Evolutionary conservation across 1,284 basidiomycete species (phyloP).

Genomic region (Malassezia caprae): DNA sequence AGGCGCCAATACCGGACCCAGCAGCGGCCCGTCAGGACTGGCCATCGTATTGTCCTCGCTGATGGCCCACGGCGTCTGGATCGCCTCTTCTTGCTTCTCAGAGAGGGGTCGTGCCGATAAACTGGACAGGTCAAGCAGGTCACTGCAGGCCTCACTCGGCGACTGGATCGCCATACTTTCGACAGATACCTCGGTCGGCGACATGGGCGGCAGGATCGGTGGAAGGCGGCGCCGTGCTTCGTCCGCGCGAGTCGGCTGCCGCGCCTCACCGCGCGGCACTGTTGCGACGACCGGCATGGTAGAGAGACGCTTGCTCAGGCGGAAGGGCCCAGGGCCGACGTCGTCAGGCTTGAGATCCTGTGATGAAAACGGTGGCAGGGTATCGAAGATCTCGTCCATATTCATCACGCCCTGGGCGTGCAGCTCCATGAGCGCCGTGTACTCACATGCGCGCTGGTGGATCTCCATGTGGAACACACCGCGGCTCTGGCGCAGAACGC

Average conservation of each 20-base stretch:
- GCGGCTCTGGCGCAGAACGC: constrained; percentile 59
- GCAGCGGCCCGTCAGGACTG: background rate
- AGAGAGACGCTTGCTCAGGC: background rate
- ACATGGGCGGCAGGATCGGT: background rate
- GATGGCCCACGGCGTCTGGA: background rate
- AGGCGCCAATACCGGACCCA: background rate
- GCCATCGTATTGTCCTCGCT: background rate
- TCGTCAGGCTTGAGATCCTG: background rate
- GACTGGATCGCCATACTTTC: background rate
- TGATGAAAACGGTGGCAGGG: background rate
- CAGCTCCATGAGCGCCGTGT: constrained; percentile 35
- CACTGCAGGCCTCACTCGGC: background rate
- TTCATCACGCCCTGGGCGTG: constrained; percentile 1
- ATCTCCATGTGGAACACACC: constrained; percentile 95
- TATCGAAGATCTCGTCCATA: background rate
- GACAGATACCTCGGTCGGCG: background rate
- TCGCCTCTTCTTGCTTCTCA: background rate
- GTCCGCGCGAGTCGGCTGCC: background rate
- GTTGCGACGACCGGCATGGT: background rate
- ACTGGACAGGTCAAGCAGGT: background rate
- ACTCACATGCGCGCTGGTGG: constrained; percentile 81
- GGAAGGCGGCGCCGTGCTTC: background rate
- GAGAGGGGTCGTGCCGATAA: background rate
- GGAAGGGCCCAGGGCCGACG: background rate
- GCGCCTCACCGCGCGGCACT: constrained; percentile 4